A percentile compares a stretch with the other conserved stretches of the same genome.
Conservation (phyloP, 2,329 filamentous ascomycete genomes). For the Xylariaceae sp. region DNA sequence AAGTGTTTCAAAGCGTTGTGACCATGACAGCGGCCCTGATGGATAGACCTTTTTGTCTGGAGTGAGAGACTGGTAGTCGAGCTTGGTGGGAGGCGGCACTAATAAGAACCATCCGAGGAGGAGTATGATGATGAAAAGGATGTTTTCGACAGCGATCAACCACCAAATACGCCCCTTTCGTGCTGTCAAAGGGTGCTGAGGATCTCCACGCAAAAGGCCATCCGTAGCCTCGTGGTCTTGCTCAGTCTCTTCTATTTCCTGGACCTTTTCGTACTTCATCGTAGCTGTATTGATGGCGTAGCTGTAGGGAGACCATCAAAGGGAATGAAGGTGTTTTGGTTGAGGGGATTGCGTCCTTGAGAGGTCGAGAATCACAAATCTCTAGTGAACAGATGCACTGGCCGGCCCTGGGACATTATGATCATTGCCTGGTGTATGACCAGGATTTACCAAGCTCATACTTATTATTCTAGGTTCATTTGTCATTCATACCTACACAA, state of each 20-base stretch:
- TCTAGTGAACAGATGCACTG: too few relatives aligned
- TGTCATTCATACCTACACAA: too few relatives aligned
- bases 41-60: conserved; percentile 8
- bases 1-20: conserved; percentile 5
- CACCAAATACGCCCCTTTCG: neutral
- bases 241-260: neutral
- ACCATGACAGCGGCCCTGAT: conserved; percentile 4
- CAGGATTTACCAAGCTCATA: too few relatives aligned
- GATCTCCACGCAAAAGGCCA: neutral
- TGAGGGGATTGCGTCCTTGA: too few relatives aligned
- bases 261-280: neutral
- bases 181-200: neutral
- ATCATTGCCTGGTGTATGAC: too few relatives aligned
- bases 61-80: conserved; percentile 5
- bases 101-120: conserved; percentile 1
- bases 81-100: conserved; percentile 4
- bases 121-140: neutral
- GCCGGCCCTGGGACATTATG: too few relatives aligned
- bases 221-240: neutral
- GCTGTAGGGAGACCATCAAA: too few relatives aligned
- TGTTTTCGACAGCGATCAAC: neutral
- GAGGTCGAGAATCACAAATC: too few relatives aligned
- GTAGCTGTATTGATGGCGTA: too few relatives aligned
- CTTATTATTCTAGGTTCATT: too few relatives aligned
- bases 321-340: too few relatives aligned